A percentile compares a stretch with the other conserved stretches of the same genome.
These are phyloP conservation scores for Podochytrium sp. DNA, from an alignment of 192 early-diverging fungal species.

Conservation along the genomic window DNA sequence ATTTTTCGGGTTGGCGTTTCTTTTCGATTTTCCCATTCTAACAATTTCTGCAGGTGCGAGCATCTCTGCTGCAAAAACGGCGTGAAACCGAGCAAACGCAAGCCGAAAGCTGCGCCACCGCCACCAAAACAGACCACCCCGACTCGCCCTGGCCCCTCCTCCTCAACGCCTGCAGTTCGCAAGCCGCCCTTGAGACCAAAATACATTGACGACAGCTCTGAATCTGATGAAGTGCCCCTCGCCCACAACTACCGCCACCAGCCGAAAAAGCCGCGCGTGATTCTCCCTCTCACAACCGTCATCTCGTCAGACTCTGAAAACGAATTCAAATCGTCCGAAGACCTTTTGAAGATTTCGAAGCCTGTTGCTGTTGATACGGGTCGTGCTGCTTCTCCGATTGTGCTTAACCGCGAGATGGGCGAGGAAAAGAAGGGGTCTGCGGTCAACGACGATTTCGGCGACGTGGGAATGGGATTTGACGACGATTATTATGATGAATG, in stretches of 20 bases:
- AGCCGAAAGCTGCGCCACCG: background rate
- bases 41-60: conserved; percentile 36
- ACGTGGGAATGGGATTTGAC: no score
- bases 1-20: no score
- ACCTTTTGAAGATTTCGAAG: background rate
- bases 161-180: background rate
- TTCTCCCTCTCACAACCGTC: background rate
- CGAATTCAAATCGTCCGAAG: background rate
- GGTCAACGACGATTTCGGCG: no score
- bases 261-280: background rate
- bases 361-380: background rate
- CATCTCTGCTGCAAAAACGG: conserved; percentile 50
- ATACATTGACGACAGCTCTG: background rate
- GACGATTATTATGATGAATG: conserved; percentile 1
- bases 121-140: no score
- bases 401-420: no score
- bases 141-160: background rate
- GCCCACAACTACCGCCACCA: background rate
- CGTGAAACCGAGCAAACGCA: conserved; percentile 4
- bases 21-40: background rate
- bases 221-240: background rate
- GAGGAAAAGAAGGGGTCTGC: no score
- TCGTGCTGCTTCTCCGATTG: no score
- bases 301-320: background rate
- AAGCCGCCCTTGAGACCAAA: background rate